phyloP scores from a whole-genome alignment of 371 early-diverging fungal genomes.

The Syncephalastrum racemosum region DNA sequence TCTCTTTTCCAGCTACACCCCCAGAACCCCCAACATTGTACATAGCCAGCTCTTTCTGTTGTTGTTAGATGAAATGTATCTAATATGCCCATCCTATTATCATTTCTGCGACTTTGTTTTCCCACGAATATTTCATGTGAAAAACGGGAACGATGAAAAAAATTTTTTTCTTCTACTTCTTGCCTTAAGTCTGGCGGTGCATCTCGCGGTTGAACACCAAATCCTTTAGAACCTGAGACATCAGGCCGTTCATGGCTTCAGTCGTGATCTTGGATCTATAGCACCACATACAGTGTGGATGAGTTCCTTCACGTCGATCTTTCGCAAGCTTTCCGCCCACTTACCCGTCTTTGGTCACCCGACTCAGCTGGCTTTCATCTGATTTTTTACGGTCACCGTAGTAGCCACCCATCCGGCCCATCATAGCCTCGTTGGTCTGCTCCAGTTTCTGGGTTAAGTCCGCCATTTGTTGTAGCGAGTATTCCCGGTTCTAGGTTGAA shows the following conservation, averaged over 20 bases:
- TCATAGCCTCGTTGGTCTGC: constrained; percentile 68
- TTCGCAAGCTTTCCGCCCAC: background rate
- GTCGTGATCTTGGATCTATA: constrained; percentile 72
- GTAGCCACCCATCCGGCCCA: constrained; percentile 53
- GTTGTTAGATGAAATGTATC: no score
- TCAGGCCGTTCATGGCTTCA: constrained; percentile 78
- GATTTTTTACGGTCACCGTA: constrained; percentile 64
- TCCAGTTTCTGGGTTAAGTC: constrained; percentile 85
- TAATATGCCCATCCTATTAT: no score
- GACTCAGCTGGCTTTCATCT: constrained; percentile 68
- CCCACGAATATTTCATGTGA: background rate
- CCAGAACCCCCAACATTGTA: no score
- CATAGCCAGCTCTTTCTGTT: no score
- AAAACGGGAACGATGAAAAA: background rate
- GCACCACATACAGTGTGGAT: constrained; percentile 9
- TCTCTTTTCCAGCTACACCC: no score
- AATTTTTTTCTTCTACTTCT: constrained; percentile 5
- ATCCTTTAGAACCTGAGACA: constrained; percentile 81
- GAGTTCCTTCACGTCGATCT: background rate
- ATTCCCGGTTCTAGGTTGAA: constrained; percentile 71
- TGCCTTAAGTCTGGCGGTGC: no score
- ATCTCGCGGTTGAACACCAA: constrained; percentile 64
- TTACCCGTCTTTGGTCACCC: constrained; percentile 76
- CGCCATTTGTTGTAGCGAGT: constrained; percentile 73
- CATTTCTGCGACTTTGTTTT: background rate